Evolutionary conservation across 2,329 filamentous ascomycete species (phyloP).

Genomic region (Graphilbum fragrans): DNA sequence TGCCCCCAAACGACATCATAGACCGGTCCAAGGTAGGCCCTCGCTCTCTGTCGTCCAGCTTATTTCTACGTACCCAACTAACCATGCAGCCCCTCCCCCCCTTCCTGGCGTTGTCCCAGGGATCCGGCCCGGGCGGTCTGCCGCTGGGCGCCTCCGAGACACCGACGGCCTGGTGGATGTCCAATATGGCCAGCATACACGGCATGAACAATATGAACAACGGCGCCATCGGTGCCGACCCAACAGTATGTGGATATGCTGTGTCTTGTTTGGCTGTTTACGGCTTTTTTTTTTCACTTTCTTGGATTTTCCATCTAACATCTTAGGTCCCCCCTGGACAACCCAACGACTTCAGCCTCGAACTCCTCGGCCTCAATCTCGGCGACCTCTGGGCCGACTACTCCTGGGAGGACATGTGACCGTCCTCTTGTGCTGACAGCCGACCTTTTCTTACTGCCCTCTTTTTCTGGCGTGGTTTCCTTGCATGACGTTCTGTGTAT

Average conservation of each 20-base stretch:
- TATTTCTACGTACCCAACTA: not conserved
- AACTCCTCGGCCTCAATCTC: constrained; percentile 11
- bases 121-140: constrained; percentile 1
- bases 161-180: constrained; percentile 14
- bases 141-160: constrained; percentile 3
- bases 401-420: constrained; percentile 12
- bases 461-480: not conserved
- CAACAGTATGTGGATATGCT: constrained; percentile 1
- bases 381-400: constrained; percentile 15
- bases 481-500: not conserved
- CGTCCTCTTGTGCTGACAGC: not conserved
- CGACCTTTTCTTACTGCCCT: not conserved
- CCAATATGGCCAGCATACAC: constrained; percentile 12
- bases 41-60: not conserved
- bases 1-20: constrained; percentile 7
- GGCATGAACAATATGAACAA: constrained; percentile 9
- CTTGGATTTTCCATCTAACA: not conserved
- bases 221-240: constrained; percentile 3
- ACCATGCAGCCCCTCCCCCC: constrained; percentile 7
- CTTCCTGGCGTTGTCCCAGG: constrained; percentile 9
- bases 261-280: not conserved
- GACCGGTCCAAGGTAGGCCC: constrained; percentile 12
- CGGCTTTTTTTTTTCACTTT: not conserved
- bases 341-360: constrained; percentile 12
- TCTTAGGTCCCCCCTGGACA: constrained; percentile 3